Conservation (phyloP, 345 rosid genomes). For the Ailanthus altissimus region DNA sequence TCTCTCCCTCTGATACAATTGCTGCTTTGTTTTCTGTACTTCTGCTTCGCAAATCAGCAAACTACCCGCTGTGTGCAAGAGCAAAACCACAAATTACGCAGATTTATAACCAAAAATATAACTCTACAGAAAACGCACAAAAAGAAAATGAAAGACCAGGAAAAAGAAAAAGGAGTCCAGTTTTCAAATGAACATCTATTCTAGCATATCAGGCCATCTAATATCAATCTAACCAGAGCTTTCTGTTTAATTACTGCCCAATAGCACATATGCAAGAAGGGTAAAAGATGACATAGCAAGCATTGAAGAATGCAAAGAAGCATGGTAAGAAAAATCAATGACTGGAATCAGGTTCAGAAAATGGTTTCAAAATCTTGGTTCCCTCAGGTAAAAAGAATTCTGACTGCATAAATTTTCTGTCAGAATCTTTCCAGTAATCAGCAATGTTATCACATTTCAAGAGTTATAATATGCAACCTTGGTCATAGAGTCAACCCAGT, state of each 20-base stretch:
- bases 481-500: neutral
- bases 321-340: neutral
- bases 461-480: neutral
- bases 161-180: neutral
- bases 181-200: neutral
- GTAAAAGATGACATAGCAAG: neutral
- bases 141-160: neutral
- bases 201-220: neutral
- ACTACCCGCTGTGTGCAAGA: slow-evolving; percentile 50
- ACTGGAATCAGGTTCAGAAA: neutral
- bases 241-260: neutral
- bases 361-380: neutral
- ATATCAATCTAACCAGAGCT: neutral
- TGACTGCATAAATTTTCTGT: neutral
- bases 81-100: slow-evolving; percentile 5
- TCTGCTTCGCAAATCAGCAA: slow-evolving; percentile 77
- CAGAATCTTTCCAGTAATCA: neutral
- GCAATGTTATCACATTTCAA: neutral
- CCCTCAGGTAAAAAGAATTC: neutral
- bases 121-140: neutral
- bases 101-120: neutral
- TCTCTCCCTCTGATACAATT: slow-evolving; percentile 69
- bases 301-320: neutral
- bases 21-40: slow-evolving; percentile 65
- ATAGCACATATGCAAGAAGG: neutral